phyloP scores from a whole-genome alignment of 495 filamentous ascomycete genomes.

The Neurospora sp. region DNA sequence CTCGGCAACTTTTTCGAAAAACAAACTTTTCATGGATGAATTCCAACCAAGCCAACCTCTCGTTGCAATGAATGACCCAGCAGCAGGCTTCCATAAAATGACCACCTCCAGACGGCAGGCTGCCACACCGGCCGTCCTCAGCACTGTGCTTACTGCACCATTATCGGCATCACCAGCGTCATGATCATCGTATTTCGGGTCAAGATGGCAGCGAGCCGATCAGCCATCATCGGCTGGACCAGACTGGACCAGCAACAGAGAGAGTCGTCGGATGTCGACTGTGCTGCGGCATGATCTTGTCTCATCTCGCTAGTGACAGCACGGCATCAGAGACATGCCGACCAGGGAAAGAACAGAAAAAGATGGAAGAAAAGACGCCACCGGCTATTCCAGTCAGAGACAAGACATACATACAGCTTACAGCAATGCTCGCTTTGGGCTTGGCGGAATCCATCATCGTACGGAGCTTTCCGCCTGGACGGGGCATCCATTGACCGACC shows the following conservation, averaged over 20 bases:
- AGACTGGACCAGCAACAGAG: not conserved
- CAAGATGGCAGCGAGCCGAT: not conserved
- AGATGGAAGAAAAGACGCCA: not conserved
- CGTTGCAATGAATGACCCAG: not conserved
- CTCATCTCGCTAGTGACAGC: not conserved
- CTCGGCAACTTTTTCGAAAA: not conserved
- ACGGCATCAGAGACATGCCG: not conserved
- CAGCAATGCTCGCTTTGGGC: not conserved
- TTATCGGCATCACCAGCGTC: not conserved
- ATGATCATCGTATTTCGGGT: not conserved
- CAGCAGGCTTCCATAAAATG: not conserved
- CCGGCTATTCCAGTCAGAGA: not conserved
- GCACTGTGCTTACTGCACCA: not conserved
- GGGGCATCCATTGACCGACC: not conserved
- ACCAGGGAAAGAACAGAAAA: not conserved
- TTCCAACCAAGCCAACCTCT: not conserved
- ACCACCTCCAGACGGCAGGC: not conserved
- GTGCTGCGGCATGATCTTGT: not conserved
- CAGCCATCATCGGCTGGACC: not conserved
- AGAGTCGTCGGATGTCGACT: not conserved
- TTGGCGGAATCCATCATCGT: not conserved
- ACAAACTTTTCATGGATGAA: not conserved
- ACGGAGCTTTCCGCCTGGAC: not conserved
- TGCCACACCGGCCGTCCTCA: not conserved
- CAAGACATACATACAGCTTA: not conserved